Base-by-base conservation (phyloP, 148 eudicot genomes). In the Cornus controversa region DNA sequence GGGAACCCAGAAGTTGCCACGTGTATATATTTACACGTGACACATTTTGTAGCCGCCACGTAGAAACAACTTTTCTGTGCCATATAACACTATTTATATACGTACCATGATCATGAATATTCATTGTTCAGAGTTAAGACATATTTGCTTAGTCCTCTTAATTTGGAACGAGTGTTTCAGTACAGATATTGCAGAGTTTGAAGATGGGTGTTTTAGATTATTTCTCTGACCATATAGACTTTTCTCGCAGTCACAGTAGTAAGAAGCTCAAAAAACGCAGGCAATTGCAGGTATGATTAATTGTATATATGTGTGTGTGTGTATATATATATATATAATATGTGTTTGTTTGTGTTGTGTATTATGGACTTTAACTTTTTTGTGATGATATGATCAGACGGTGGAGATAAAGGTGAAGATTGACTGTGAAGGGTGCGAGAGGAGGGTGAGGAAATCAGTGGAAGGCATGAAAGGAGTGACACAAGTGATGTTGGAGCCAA, bases 391-490 rank as follows among this genome's bases (percentile, higher is more conserved):
- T 54, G 45, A 40, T 6, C 67, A 90, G 93, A 87, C 85, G 4
- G 91, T 90, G 69, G 93, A 90, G 79, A 86, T 90, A 72, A 90
- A 75, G 73, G 86, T 90, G 53, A 88, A 79, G 47, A 90, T 88
- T 79, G 91, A 90, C 58, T 90, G 93, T 50, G 87, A 90, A 66
- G 93, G 91, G 47, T 90, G 93, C 62, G 91, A 84, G 73, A 84
- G 86, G 81, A 84, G 27, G 36, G 91, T 90, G 66, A 80, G 76
- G 73, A 87, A 90, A 37, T 80, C 88, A 0, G 93, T 88, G 27
- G 72, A 85, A 71, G 91, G 93, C 9, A 90, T 90, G 93, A 88
- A 87, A 75, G 93, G 93, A 2, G 93, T 86, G 50, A 84, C 87
- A 50, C 20, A 36, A 67, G 83, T 88, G 2, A 84, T 83, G 10